Conservation (phyloP, 169 alveolate genomes). For the Eimeria maxima region DNA sequence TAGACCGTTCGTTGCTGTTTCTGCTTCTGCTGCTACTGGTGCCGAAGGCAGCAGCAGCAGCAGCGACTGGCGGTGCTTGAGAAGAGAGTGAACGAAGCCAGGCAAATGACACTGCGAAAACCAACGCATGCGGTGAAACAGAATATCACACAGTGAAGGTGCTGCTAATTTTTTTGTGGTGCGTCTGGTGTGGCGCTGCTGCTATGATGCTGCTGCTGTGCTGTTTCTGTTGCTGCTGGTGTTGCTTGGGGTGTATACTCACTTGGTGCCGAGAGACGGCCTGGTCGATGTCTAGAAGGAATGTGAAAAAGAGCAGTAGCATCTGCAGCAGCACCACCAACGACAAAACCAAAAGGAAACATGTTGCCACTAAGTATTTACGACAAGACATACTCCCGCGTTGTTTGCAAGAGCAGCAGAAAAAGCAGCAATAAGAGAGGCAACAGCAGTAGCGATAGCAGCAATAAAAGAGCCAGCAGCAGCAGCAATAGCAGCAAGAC, state of each 20-base stretch:
- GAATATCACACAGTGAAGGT: background rate
- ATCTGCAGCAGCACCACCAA: constrained; percentile 3
- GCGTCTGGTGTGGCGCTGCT: background rate
- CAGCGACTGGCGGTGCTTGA: constrained; percentile 5
- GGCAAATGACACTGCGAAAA: background rate
- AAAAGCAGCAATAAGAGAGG: background rate
- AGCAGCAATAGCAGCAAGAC: background rate
- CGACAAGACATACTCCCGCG: background rate
- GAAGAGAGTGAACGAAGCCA: background rate
- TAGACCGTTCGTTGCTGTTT: background rate
- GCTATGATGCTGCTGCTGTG: background rate
- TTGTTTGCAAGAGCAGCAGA: background rate
- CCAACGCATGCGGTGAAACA: background rate
- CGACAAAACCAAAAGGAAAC: too few relatives aligned
- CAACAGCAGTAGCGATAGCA: background rate
- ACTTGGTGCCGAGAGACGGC: constrained; percentile 1
- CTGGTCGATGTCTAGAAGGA: background rate
- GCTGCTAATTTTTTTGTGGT: constrained; percentile 21
- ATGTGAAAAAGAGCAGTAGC: constrained; percentile 24
- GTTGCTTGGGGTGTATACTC: background rate
- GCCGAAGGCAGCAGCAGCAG: background rate
- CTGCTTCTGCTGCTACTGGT: background rate
- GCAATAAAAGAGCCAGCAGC: background rate
- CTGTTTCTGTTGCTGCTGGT: constrained; percentile 16
- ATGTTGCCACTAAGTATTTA: too few relatives aligned